Conservation (phyloP, 2,329 filamentous ascomycete genomes). For the Ophiobolus disseminans region DNA sequence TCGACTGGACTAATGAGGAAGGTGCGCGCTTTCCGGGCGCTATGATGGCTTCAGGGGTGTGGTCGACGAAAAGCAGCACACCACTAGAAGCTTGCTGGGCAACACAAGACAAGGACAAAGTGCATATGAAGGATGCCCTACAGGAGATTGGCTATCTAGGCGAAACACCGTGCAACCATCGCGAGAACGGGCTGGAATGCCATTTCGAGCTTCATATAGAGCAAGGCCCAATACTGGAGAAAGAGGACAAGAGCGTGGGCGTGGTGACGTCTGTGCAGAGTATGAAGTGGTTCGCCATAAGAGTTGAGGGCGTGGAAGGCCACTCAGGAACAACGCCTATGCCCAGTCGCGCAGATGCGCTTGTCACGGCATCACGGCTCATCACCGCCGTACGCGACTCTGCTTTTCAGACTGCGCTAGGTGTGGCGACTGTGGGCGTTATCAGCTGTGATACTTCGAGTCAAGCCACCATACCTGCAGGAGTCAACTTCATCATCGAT, state of each 20-base stretch:
- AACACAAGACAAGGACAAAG: slow-evolving; percentile 58
- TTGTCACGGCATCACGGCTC: slow-evolving; percentile 36
- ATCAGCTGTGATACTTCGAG: slow-evolving; percentile 38
- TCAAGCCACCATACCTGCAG: slow-evolving; percentile 38
- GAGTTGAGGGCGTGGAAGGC: slow-evolving; percentile 41
- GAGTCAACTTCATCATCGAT: slow-evolving; percentile 38
- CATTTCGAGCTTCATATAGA: slow-evolving; percentile 87
- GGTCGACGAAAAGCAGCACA: slow-evolving; percentile 62
- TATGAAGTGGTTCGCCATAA: slow-evolving; percentile 68
- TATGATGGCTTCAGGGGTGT: slow-evolving; percentile 77
- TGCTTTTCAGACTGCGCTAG: slow-evolving; percentile 23
- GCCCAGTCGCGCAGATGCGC: slow-evolving; percentile 58
- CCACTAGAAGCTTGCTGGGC: slow-evolving; percentile 36
- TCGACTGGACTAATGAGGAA: slow-evolving; percentile 84
- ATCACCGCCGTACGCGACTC: slow-evolving; percentile 35
- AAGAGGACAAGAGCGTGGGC: slow-evolving; percentile 65
- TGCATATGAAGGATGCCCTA: slow-evolving; percentile 52
- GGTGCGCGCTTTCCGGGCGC: slow-evolving; percentile 77
- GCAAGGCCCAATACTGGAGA: slow-evolving; percentile 76
- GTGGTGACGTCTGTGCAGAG: slow-evolving; percentile 75
- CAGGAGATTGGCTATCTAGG: slow-evolving; percentile 43
- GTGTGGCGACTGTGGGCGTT: slow-evolving; percentile 39
- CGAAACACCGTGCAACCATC: slow-evolving; percentile 60
- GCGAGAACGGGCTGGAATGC: slow-evolving; percentile 68
- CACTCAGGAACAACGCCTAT: slow-evolving; percentile 72